phyloP scores from a whole-genome alignment of 2,329 filamentous ascomycete species.

The Diaporthe helianthi region DNA sequence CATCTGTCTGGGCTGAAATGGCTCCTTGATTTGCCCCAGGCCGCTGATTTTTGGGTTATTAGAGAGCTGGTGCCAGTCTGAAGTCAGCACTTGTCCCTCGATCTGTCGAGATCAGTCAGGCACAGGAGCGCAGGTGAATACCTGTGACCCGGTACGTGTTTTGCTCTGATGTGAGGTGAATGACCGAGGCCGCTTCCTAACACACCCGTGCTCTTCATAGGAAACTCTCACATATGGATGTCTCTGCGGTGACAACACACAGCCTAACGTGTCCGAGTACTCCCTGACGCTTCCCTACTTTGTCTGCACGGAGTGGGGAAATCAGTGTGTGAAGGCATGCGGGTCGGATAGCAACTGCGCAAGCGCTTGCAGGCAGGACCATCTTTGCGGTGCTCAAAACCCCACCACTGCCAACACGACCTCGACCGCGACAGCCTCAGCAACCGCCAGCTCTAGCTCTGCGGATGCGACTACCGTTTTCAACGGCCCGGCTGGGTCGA shows the following conservation, averaged over 20 bases:
- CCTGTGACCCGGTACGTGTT: conserved; percentile 68
- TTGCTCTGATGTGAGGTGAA: background rate
- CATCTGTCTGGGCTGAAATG: background rate
- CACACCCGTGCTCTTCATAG: conserved; percentile 44
- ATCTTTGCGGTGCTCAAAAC: conserved; percentile 75
- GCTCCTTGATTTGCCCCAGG: background rate
- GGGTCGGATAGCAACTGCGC: conserved; percentile 63
- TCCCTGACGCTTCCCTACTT: conserved; percentile 81
- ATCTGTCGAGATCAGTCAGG: conserved; percentile 71
- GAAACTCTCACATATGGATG: conserved; percentile 72
- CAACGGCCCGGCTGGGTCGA: conserved; percentile 41
- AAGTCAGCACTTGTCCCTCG: conserved; percentile 70
- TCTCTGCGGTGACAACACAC: conserved; percentile 70
- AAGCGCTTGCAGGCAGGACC: conserved; percentile 65
- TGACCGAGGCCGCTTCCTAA: background rate
- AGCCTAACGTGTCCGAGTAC: conserved; percentile 79
- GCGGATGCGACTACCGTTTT: conserved; percentile 48
- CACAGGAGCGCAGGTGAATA: conserved; percentile 64
- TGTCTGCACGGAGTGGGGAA: conserved; percentile 75
- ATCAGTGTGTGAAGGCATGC: conserved; percentile 70
- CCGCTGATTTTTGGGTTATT: conserved; percentile 29
- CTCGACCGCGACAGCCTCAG: conserved; percentile 20
- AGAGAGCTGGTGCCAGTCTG: conserved; percentile 71
- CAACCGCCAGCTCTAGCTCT: conserved; percentile 35
- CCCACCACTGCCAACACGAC: conserved; percentile 66